Conservation (phyloP, 1,284 basidiomycete genomes). For the Phellopilus nigrolimitatus region DNA sequence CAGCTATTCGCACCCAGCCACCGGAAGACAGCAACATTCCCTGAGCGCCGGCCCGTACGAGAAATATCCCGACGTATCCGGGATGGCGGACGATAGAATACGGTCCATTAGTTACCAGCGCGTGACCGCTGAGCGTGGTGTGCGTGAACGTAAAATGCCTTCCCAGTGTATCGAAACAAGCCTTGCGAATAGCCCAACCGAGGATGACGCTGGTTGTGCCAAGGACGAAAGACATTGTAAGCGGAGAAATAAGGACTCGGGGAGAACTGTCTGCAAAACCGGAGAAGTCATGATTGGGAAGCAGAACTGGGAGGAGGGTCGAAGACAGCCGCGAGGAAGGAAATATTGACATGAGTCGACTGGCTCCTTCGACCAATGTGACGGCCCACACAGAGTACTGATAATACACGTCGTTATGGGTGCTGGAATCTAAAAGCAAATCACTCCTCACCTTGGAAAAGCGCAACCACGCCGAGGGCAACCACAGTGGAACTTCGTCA, state of each 20-base stretch:
- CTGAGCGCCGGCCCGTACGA: constrained; percentile 7
- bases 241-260: not conserved
- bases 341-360: constrained; percentile 5
- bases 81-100: constrained; percentile 11
- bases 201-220: not conserved
- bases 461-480: too few relatives aligned
- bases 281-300: not conserved
- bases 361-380: not conserved
- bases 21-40: not conserved
- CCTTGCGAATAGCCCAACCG: constrained; percentile 7
- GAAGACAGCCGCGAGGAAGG: not conserved
- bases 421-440: not conserved
- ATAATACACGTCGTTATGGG: not conserved
- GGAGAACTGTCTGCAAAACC: not conserved
- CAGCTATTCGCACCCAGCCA: not conserved
- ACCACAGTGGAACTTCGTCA: too few relatives aligned
- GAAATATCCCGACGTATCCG: constrained; percentile 6
- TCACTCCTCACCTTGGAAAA: constrained; percentile 1
- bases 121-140: not conserved
- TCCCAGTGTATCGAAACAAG: constrained; percentile 9
- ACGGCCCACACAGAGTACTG: constrained; percentile 15
- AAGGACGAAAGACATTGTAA: not conserved
- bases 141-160: constrained; percentile 4
- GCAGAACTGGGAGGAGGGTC: not conserved
- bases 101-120: constrained; percentile 8